Evolutionary conservation across 805 yeast species (phyloP).

Genomic region (Metschnikowia drakensbergensis): DNA sequence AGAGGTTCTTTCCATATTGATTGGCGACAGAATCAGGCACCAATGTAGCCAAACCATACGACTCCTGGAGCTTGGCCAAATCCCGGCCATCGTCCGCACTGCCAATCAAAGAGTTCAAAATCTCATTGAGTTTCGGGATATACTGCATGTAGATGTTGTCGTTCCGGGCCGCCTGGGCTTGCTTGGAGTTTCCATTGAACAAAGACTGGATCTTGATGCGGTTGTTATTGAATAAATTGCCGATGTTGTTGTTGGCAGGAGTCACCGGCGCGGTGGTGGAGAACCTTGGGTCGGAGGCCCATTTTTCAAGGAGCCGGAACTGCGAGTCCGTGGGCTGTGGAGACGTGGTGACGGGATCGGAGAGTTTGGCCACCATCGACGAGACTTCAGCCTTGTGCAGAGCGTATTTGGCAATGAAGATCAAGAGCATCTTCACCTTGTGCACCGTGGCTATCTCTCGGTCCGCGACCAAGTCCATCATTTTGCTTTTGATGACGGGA

Average conservation of each 20-base stretch:
- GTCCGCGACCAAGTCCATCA: constrained; percentile 51
- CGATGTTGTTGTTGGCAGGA: constrained; percentile 19
- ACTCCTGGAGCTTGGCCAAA: constrained; percentile 7
- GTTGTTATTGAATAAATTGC: constrained; percentile 31
- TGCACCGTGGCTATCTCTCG: constrained; percentile 44
- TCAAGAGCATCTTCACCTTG: constrained; percentile 67
- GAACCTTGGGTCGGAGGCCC: constrained; percentile 6
- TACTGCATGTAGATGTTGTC: constrained; percentile 90
- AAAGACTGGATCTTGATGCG: constrained; percentile 29
- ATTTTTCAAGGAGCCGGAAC: constrained; percentile 25
- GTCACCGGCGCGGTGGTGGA: neutral
- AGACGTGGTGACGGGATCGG: constrained; percentile 26
- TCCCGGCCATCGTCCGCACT: constrained; percentile 7
- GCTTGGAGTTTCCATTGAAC: constrained; percentile 23
- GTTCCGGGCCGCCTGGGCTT: constrained; percentile 25
- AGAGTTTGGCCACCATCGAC: constrained; percentile 24
- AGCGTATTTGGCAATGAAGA: constrained; percentile 74
- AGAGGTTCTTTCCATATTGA: constrained; percentile 22
- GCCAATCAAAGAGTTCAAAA: constrained; percentile 22
- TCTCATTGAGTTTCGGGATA: constrained; percentile 61
- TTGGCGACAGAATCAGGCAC: constrained; percentile 34
- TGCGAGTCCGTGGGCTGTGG: constrained; percentile 36
- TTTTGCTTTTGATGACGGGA: constrained; percentile 42
- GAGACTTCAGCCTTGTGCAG: constrained; percentile 24
- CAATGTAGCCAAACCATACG: constrained; percentile 29